Base-by-base conservation (phyloP, 2,329 filamentous ascomycete genomes). In the Ophiobolus disseminans region DNA sequence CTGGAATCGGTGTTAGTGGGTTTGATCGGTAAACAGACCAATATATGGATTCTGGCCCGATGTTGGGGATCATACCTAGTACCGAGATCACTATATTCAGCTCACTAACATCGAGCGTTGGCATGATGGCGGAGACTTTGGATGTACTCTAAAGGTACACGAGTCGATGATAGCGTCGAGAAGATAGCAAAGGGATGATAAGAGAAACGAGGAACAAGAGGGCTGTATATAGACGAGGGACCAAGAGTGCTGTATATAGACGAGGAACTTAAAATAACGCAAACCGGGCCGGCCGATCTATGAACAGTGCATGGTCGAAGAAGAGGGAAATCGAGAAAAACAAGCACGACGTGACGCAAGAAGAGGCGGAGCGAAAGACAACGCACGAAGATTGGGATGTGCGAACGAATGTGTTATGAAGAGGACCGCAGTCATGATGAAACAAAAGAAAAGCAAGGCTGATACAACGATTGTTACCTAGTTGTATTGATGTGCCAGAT, bases 31-130 rank as follows among this genome's bases (percentile, higher is more conserved):
- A 5, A 28, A 28, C 2, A 28, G 9, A n/a, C n/a, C 25, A 31
- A 10, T 3, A 9, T 9, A 10, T 28, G 25, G n/a, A 28, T 13
- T n/a, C 13, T 16, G 40, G 17, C n/a, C 25, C 5, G n/a, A n/a
- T n/a, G n/a, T n/a, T n/a, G n/a, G n/a, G 25, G n/a, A 3, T 20
- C 73, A 50, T 60, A 79, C 78, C 77, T 40, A 80, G 58, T 3
- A 80, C 65, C 7, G 73, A 67, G 25, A 78, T 65, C 32, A 82
- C 78, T n/a, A 82, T 73, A 57, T 83, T 83, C 47, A 83, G 74
- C 56, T 82, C 79, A 38, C 76, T 80, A 10, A 80, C 59, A 36
- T 80, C 76, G 39, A 82, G 73, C 17, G 73, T 73, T 41, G 77
- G 77, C 78, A 80, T 80, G 13, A 30, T 31, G 22, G 34, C 13